Evolutionary conservation across 1,139 yeast species (phyloP).

Genomic region (Insectozyma bohioensis): DNA sequence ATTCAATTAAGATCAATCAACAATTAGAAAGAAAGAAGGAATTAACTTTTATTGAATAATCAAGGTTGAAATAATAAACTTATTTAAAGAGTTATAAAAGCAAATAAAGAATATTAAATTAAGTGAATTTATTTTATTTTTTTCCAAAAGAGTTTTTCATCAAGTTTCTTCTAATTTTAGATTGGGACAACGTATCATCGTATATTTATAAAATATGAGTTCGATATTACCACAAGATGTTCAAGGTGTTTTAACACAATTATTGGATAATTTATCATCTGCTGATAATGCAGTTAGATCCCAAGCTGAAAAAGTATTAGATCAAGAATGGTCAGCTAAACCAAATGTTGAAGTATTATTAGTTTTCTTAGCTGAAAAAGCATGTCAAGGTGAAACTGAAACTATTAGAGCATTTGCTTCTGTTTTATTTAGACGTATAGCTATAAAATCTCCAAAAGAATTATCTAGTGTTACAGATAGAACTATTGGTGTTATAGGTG

Average conservation of each 20-base stretch:
- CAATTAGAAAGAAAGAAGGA: too few relatives aligned
- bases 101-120: not conserved
- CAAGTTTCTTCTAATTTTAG: not conserved
- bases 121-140: not conserved
- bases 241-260: conserved; percentile 52
- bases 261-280: conserved; percentile 71
- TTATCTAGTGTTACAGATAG: conserved; percentile 66
- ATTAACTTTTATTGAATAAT: too few relatives aligned
- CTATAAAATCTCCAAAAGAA: conserved; percentile 72
- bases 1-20: too few relatives aligned
- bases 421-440: conserved; percentile 83
- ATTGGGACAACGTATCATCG: not conserved
- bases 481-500: conserved; percentile 69
- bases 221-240: conserved; percentile 65
- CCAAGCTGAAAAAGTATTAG: conserved; percentile 73
- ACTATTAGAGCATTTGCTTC: conserved; percentile 69
- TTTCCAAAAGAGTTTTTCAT: not conserved
- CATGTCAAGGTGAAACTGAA: conserved; percentile 58
- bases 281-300: conserved; percentile 74
- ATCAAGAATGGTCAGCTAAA: conserved; percentile 69
- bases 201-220: conserved; percentile 37
- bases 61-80: too few relatives aligned
- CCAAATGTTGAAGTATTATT: conserved; percentile 68
- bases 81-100: not conserved
- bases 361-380: conserved; percentile 79